phyloP scores from a whole-genome alignment of 306 rosid genomes.

The Vigna reflexopilosa region DNA sequence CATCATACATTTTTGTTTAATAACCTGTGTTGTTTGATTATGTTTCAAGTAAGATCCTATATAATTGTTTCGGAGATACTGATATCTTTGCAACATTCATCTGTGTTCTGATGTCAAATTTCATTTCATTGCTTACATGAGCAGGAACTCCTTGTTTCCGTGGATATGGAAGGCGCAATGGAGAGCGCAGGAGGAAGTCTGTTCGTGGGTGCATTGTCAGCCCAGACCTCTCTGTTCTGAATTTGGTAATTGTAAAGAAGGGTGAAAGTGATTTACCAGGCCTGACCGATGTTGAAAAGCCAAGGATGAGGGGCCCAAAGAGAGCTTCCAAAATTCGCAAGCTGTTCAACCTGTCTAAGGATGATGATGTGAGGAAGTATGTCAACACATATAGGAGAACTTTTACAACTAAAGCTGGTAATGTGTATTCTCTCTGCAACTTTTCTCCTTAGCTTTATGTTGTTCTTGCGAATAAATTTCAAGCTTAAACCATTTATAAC shows the following conservation, averaged over 20 bases:
- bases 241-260: slow-evolving; percentile 55
- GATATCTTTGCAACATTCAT: background rate
- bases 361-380: slow-evolving; percentile 55
- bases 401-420: slow-evolving; percentile 51
- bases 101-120: background rate
- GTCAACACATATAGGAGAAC: slow-evolving; percentile 52
- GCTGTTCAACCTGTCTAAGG: slow-evolving; percentile 51
- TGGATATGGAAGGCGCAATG: slow-evolving; percentile 52
- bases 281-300: slow-evolving; percentile 50
- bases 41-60: background rate
- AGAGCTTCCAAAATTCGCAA: slow-evolving; percentile 54
- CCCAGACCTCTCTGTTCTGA: slow-evolving; percentile 52
- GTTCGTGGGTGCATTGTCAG: slow-evolving; percentile 56
- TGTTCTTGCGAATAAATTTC: background rate
- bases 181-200: slow-evolving; percentile 55
- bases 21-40: background rate
- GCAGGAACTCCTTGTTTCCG: slow-evolving; percentile 56
- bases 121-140: slow-evolving; percentile 10
- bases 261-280: slow-evolving; percentile 51
- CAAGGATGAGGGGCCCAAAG: slow-evolving; percentile 56
- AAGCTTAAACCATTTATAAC: background rate
- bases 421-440: background rate
- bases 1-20: background rate
- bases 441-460: slow-evolving; percentile 1
- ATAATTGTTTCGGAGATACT: background rate